These are phyloP conservation scores for Geotrichum cucujoidarum DNA, from an alignment of 1,139 yeast genomes.

Conservation along the genomic window DNA sequence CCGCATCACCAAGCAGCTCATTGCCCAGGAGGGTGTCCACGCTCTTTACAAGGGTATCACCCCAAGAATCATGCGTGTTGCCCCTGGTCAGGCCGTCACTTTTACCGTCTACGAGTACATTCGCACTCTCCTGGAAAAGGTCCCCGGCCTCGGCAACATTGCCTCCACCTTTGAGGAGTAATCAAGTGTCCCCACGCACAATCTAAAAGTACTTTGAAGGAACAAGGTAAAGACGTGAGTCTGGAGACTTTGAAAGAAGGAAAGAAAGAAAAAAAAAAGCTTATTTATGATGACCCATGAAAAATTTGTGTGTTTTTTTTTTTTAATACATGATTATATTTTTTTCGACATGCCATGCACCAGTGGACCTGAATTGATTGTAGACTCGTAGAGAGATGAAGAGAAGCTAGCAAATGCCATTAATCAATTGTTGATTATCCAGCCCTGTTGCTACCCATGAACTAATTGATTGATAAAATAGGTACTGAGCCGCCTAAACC, in stretches of 20 bases:
- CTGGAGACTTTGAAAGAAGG: neutral
- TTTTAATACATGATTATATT: too few species aligned
- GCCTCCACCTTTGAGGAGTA: constrained; percentile 36
- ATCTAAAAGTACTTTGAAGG: neutral
- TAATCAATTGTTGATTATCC: too few species aligned
- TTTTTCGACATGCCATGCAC: too few species aligned
- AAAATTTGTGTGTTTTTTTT: neutral
- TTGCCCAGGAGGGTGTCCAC: constrained; percentile 81
- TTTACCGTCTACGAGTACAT: constrained; percentile 93
- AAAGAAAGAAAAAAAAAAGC: neutral
- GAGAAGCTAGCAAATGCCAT: too few species aligned
- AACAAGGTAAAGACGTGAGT: neutral
- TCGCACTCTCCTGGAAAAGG: constrained; percentile 58
- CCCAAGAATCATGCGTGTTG: constrained; percentile 98
- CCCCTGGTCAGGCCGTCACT: constrained; percentile 98
- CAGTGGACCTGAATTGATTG: too few species aligned
- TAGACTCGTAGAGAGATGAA: too few species aligned
- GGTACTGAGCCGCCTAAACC: too few species aligned
- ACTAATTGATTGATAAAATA: too few species aligned
- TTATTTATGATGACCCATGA: neutral
- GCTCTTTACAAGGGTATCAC: constrained; percentile 96
- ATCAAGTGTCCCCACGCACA: constrained; percentile 3
- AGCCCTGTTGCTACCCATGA: too few species aligned
- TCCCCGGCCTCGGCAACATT: constrained; percentile 38
- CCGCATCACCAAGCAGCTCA: constrained; percentile 73